phyloP scores from a whole-genome alignment of 2,329 filamentous ascomycete species.

The Trichoderma hamatum region DNA sequence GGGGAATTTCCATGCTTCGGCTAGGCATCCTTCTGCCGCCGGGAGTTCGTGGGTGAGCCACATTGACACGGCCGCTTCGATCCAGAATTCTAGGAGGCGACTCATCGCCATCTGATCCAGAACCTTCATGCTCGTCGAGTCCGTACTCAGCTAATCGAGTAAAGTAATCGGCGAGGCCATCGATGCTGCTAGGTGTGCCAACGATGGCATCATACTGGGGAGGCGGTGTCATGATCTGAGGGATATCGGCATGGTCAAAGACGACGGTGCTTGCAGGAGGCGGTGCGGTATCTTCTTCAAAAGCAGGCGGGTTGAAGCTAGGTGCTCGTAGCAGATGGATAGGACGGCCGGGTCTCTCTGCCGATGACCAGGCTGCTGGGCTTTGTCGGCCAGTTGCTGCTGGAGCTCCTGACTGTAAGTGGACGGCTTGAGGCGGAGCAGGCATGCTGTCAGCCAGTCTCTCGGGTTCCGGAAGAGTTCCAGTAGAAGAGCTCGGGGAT shows the following conservation, averaged over 20 bases:
- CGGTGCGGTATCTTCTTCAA: conserved; percentile 68
- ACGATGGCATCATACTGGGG: conserved; percentile 83
- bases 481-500: conserved; percentile 67
- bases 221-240: conserved; percentile 70
- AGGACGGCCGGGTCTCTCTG: conserved; percentile 53
- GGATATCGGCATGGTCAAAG: conserved; percentile 5
- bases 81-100: conserved; percentile 51
- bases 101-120: conserved; percentile 49
- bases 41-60: conserved; percentile 59
- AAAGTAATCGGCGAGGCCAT: conserved; percentile 85
- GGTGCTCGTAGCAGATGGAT: conserved; percentile 84
- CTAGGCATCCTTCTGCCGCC: conserved; percentile 57
- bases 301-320: conserved; percentile 85
- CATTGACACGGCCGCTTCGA: conserved; percentile 59
- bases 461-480: conserved; percentile 49
- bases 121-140: conserved; percentile 44
- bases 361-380: conserved; percentile 17
- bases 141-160: conserved; percentile 75
- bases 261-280: conserved; percentile 39
- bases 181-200: conserved; percentile 65
- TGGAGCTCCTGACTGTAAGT: conserved; percentile 42
- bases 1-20: conserved; percentile 58
- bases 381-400: conserved; percentile 36
- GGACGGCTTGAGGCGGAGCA: conserved; percentile 59
- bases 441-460: conserved; percentile 43